Evolutionary conservation across 1,284 basidiomycete species (phyloP).

Genomic region (Cronartium quercuum): DNA sequence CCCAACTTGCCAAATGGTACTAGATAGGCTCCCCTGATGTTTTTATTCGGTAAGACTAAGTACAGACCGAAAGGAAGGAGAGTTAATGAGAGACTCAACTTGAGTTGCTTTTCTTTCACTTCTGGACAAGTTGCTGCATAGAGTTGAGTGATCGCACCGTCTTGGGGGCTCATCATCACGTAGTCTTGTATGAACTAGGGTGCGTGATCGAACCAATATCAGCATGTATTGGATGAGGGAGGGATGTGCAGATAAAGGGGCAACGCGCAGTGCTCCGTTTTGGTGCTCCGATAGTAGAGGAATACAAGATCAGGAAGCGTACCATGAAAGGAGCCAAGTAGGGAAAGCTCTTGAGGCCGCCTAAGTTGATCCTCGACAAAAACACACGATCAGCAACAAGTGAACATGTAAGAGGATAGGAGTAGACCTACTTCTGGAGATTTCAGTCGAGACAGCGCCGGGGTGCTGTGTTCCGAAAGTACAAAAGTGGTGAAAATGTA

Average conservation of each 20-base stretch:
- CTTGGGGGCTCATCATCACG: slow-evolving; percentile 9
- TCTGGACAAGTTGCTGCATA: slow-evolving; percentile 23
- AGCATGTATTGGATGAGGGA: background rate
- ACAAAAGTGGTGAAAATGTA: too few relatives aligned
- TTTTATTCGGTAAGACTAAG: background rate
- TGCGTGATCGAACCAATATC: background rate
- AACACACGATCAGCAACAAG: background rate
- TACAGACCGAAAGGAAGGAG: background rate
- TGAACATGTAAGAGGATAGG: background rate
- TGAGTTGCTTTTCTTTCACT: slow-evolving; percentile 9
- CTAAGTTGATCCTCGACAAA: background rate
- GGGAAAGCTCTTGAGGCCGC: background rate
- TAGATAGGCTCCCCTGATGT: slow-evolving; percentile 12
- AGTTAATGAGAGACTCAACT: background rate
- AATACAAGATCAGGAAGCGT: too few relatives aligned
- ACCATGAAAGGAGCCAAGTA: slow-evolving; percentile 2
- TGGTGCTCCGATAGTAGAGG: too few relatives aligned
- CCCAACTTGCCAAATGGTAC: slow-evolving; percentile 2
- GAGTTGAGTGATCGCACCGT: slow-evolving; percentile 17
- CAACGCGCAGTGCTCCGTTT: too few relatives aligned
- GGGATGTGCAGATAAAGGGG: background rate
- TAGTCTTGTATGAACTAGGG: slow-evolving; percentile 4
- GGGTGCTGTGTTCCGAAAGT: too few relatives aligned
- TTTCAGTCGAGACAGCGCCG: slow-evolving; percentile 14
- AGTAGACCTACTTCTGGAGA: background rate